A percentile compares a stretch with the other conserved stretches of the same genome.
phyloP scores from a whole-genome alignment of 495 filamentous ascomycete genomes.

The Penicillium ochrochloron region DNA sequence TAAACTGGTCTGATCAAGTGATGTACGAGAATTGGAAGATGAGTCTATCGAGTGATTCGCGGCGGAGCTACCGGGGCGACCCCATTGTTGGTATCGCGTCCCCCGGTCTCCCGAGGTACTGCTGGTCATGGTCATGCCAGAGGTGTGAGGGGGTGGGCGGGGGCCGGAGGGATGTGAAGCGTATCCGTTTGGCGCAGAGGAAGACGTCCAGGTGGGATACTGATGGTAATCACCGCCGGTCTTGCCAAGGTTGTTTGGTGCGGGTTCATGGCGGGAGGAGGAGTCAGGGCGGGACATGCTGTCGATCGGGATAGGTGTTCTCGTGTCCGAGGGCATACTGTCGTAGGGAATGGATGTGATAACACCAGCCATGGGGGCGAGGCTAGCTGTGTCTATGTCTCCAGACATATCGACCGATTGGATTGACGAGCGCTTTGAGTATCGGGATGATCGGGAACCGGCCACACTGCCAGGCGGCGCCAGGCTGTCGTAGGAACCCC shows the following conservation, averaged over 20 bases:
- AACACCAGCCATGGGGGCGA: constrained; percentile 80
- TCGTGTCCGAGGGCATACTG: constrained; percentile 64
- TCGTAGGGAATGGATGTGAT: constrained; percentile 93
- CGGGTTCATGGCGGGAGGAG: constrained; percentile 68
- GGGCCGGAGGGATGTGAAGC: constrained; percentile 66
- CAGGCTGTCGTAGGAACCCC: constrained; percentile 53
- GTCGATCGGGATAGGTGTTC: constrained; percentile 75
- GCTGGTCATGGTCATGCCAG: constrained; percentile 68
- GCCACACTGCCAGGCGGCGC: constrained; percentile 56
- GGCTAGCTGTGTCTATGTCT: constrained; percentile 52
- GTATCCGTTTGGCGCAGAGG: constrained; percentile 46
- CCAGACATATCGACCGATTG: constrained; percentile 66
- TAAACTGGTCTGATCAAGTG: constrained; percentile 70
- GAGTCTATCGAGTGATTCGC: constrained; percentile 69
- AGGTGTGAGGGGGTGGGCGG: constrained; percentile 68
- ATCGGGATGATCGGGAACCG: constrained; percentile 75
- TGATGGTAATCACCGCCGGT: constrained; percentile 83
- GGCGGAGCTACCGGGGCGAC: constrained; percentile 58
- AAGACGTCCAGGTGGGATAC: constrained; percentile 75
- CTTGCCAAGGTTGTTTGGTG: constrained; percentile 82
- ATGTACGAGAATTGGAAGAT: constrained; percentile 70
- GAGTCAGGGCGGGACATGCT: constrained; percentile 73
- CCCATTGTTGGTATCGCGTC: constrained; percentile 75
- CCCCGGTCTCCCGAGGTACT: constrained; percentile 66
- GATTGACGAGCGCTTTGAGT: constrained; percentile 79